Evolutionary conservation across 257 asterid species (phyloP).

Genomic region (Jasminum sambac): DNA sequence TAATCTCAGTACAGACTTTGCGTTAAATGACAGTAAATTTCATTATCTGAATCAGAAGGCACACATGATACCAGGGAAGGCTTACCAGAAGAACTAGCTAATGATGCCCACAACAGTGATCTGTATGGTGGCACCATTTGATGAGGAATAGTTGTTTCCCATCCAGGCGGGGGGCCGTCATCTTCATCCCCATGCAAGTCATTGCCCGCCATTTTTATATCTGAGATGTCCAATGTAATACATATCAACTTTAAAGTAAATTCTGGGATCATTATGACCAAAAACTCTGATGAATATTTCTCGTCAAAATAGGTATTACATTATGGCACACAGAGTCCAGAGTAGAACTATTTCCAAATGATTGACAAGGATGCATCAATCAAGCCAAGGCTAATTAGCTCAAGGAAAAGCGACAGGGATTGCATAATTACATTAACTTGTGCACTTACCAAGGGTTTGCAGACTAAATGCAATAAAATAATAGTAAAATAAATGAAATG

Average conservation of each 20-base stretch:
- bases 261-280: conserved; percentile 1
- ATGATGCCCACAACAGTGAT: conserved; percentile 39
- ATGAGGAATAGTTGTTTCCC: conserved; percentile 46
- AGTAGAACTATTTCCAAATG: not conserved
- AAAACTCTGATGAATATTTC: conserved; percentile 13
- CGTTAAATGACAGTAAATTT: not conserved
- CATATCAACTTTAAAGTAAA: conserved; percentile 21
- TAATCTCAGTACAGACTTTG: not conserved
- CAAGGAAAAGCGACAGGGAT: not conserved
- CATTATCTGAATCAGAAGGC: conserved; percentile 2
- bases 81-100: conserved; percentile 47
- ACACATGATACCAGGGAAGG: conserved; percentile 9
- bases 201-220: conserved; percentile 36
- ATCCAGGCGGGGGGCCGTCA: conserved; percentile 76
- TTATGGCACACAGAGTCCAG: not conserved
- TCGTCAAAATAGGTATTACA: conserved; percentile 2
- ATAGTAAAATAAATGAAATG: not conserved
- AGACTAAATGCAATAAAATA: not conserved
- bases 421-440: not conserved
- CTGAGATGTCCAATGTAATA: conserved; percentile 34
- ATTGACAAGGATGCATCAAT: not conserved
- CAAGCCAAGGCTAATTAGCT: not conserved
- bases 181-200: conserved; percentile 41
- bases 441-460: not conserved
- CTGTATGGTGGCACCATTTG: conserved; percentile 35